Conservation (phyloP, 331 rosid species). For the Quercus phellos region DNA sequence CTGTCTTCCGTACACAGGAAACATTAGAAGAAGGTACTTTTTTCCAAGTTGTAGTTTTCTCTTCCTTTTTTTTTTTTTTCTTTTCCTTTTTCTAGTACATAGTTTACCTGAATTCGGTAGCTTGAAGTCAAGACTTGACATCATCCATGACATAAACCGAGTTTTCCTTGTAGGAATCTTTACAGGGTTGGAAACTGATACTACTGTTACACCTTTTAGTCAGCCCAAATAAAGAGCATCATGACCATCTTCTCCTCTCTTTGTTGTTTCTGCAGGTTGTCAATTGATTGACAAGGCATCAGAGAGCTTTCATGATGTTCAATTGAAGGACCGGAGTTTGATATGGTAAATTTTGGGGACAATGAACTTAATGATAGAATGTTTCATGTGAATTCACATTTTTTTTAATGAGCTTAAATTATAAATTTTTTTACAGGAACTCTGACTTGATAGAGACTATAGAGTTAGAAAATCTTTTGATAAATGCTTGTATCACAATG, state of each 20-base stretch:
- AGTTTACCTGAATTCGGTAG: neutral
- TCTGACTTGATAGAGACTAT: conserved; percentile 92
- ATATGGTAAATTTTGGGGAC: conserved; percentile 58
- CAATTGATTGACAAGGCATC: conserved; percentile 72
- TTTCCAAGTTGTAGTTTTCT: neutral
- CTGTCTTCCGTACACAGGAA: conserved; percentile 96
- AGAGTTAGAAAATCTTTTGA: conserved; percentile 93
- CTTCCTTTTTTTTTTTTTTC: neutral
- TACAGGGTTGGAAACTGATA: neutral
- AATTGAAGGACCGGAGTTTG: conserved; percentile 69
- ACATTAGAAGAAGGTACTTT: conserved; percentile 77
- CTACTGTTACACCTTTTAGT: neutral
- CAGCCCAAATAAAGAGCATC: neutral
- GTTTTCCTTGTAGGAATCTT: neutral
- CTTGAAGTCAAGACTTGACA: neutral
- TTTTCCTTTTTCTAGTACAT: neutral
- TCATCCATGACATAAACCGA: neutral
- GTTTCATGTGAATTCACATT: neutral
- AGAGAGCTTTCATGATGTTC: conserved; percentile 82
- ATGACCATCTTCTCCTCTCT: neutral
- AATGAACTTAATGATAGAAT: neutral
- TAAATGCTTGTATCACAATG: conserved; percentile 94
- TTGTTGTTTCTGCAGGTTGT: conserved; percentile 36
- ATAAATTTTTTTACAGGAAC: conserved; percentile 54
- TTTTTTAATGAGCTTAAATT: conserved; percentile 19